These are phyloP conservation scores for Coemansia sp. DNA, from an alignment of 192 early-diverging fungal genomes.

Conservation along the genomic window DNA sequence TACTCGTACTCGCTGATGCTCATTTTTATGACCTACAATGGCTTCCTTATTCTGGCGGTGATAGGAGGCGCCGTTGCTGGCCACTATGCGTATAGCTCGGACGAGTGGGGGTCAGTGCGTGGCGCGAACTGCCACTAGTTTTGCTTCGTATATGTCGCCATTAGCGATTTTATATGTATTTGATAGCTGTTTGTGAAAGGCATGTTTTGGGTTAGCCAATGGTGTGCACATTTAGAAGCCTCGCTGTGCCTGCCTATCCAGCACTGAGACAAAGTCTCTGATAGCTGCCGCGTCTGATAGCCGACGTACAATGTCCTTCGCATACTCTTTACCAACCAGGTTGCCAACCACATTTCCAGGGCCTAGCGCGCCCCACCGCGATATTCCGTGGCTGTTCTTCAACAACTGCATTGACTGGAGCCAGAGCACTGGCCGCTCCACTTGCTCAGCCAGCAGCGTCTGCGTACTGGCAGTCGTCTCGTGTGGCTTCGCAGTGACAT, in stretches of 20 bases:
- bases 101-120: conserved; percentile 41
- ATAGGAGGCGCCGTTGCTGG: conserved; percentile 69
- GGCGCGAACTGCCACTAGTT: conserved; percentile 53
- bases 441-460: conserved; percentile 69
- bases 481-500: conserved; percentile 86
- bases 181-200: background rate
- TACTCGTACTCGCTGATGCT: conserved; percentile 76
- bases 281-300: conserved; percentile 34
- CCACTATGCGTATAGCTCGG: conserved; percentile 55
- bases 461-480: conserved; percentile 59
- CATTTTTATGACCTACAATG: conserved; percentile 84
- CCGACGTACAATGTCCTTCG: conserved; percentile 65
- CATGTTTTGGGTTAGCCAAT: background rate
- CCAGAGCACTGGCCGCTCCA: conserved; percentile 88
- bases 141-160: background rate
- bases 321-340: conserved; percentile 83
- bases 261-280: conserved; percentile 42
- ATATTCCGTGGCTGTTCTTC: conserved; percentile 68
- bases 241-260: conserved; percentile 37
- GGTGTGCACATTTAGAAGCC: conserved; percentile 16
- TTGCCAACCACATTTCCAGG: conserved; percentile 88
- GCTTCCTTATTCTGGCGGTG: conserved; percentile 66
- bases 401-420: conserved; percentile 77
- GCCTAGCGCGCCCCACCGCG: conserved; percentile 84
- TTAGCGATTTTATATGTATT: background rate